These are phyloP conservation scores for Fusarium equiseti DNA, from an alignment of 2,329 filamentous ascomycete species.

Conservation along the genomic window DNA sequence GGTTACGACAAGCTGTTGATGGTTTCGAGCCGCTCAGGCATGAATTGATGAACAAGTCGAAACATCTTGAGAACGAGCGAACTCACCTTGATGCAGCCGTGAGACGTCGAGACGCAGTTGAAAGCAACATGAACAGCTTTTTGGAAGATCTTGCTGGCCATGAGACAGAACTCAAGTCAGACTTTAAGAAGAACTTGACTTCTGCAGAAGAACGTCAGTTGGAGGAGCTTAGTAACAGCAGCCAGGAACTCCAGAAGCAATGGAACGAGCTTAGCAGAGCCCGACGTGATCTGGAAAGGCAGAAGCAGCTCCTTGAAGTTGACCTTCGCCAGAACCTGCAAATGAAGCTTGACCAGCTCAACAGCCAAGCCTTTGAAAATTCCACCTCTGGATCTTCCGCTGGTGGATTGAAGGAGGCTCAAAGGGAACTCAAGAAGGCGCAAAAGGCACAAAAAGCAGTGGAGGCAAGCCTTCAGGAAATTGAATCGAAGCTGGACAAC, in stretches of 20 bases:
- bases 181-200: slow-evolving; percentile 92
- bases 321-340: slow-evolving; percentile 91
- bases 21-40: slow-evolving; percentile 84
- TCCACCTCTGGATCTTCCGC: slow-evolving; percentile 69
- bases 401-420: slow-evolving; percentile 79
- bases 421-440: slow-evolving; percentile 84
- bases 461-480: slow-evolving; percentile 76
- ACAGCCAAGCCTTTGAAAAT: slow-evolving; percentile 78
- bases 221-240: slow-evolving; percentile 74
- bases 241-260: slow-evolving; percentile 81
- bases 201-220: slow-evolving; percentile 85
- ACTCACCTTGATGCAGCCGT: slow-evolving; percentile 79
- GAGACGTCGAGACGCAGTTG: slow-evolving; percentile 74
- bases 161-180: slow-evolving; percentile 82
- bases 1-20: slow-evolving; percentile 80
- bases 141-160: slow-evolving; percentile 80
- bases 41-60: slow-evolving; percentile 81
- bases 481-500: slow-evolving; percentile 76
- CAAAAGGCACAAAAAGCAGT: slow-evolving; percentile 75
- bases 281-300: slow-evolving; percentile 81
- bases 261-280: slow-evolving; percentile 80
- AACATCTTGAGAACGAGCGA: slow-evolving; percentile 78
- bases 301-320: slow-evolving; percentile 86
- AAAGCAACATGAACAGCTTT: slow-evolving; percentile 80
- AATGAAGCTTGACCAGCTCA: slow-evolving; percentile 87